Evolutionary conservation across 1,284 basidiomycete species (phyloP).

Genomic region (Mrakiaceae sp.): DNA sequence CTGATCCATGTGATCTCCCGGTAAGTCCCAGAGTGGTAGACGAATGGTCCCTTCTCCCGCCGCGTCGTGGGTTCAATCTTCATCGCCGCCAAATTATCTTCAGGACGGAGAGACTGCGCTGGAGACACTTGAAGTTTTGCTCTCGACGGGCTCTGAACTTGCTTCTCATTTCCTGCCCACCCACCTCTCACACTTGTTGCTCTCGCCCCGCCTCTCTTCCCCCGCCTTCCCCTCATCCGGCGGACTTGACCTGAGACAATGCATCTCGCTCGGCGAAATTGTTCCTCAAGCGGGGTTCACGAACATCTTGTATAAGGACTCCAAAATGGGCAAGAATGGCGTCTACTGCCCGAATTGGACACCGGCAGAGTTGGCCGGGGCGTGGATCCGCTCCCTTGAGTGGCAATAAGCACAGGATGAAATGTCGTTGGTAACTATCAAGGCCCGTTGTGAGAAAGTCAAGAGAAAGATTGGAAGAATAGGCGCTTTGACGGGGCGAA

Average conservation of each 20-base stretch:
- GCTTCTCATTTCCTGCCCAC: conserved; percentile 53
- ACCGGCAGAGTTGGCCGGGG: conserved; percentile 55
- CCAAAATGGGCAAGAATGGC: conserved; percentile 68
- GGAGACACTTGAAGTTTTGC: conserved; percentile 66
- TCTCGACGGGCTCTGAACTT: conserved; percentile 54
- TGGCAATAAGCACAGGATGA: conserved; percentile 37
- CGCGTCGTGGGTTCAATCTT: neutral
- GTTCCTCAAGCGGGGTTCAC: conserved; percentile 76
- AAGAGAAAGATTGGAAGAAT: neutral
- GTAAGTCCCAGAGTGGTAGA: conserved; percentile 39
- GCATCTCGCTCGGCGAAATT: conserved; percentile 72
- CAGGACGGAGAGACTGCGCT: conserved; percentile 66
- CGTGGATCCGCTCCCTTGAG: conserved; percentile 69
- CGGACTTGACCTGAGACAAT: conserved; percentile 52
- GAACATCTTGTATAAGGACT: conserved; percentile 71
- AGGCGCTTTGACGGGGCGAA: too few species aligned
- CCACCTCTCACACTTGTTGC: conserved; percentile 41
- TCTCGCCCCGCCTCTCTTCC: conserved; percentile 44
- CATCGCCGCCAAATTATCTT: conserved; percentile 11
- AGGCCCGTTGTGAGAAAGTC: neutral
- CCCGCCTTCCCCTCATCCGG: conserved; percentile 40
- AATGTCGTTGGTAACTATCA: too few species aligned
- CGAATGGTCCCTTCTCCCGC: neutral
- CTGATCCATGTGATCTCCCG: conserved; percentile 71
- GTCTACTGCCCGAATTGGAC: conserved; percentile 64